phyloP scores from a whole-genome alignment of 2,329 filamentous ascomycete genomes.

The Penicillium thymicola region DNA sequence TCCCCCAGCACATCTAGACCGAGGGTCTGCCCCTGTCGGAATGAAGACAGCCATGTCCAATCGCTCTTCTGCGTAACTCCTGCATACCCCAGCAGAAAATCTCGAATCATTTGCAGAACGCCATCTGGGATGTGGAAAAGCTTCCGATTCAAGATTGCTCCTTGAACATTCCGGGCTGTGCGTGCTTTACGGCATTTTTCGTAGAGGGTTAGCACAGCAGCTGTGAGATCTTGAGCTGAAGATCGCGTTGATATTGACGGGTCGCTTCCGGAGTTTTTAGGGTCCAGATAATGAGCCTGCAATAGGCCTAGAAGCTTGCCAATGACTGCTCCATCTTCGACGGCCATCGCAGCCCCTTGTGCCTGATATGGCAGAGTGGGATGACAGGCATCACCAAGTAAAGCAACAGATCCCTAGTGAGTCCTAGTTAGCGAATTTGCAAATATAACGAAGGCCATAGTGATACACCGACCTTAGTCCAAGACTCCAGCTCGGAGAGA shows the following conservation, averaged over 20 bases:
- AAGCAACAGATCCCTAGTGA: constrained; percentile 11
- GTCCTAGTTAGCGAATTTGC: not conserved
- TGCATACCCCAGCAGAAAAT: constrained; percentile 9
- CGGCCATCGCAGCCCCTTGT: constrained; percentile 62
- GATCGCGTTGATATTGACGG: not conserved
- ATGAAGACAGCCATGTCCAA: constrained; percentile 17
- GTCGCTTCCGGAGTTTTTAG: constrained; percentile 35
- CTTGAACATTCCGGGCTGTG: constrained; percentile 18
- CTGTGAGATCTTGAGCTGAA: not conserved
- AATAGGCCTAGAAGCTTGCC: constrained; percentile 52
- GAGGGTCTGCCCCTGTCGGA: constrained; percentile 11
- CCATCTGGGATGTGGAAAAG: constrained; percentile 22
- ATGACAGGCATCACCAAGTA: constrained; percentile 58
- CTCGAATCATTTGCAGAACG: constrained; percentile 9
- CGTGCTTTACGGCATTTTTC: constrained; percentile 16
- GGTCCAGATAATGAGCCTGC: not conserved
- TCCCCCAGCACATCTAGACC: constrained; percentile 13
- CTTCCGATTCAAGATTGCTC: constrained; percentile 14
- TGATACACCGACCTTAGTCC: constrained; percentile 20
- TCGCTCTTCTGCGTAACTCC: constrained; percentile 19
- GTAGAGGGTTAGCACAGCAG: constrained; percentile 7
- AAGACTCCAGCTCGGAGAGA: constrained; percentile 40
- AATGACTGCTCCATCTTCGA: constrained; percentile 65
- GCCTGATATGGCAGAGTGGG: constrained; percentile 60
- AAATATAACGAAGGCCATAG: not conserved